phyloP scores from a whole-genome alignment of 768 basidiomycete genomes.

The Naematelia aurantialba region DNA sequence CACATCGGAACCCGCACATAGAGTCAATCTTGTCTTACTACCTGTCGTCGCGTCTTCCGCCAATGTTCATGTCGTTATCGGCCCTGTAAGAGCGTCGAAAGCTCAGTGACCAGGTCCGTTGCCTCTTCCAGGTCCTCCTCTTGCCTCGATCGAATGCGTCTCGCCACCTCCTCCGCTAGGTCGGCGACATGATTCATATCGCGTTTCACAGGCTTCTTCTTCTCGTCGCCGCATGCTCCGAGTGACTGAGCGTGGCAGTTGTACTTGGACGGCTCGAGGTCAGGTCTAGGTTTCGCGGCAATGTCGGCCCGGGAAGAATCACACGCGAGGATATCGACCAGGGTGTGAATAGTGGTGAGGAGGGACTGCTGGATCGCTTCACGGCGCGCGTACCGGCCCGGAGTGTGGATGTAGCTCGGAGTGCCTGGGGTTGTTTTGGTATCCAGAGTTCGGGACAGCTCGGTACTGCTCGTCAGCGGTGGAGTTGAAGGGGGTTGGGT shows the following conservation, averaged over 20 bases:
- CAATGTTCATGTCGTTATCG: no score
- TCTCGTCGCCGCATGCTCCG: neutral
- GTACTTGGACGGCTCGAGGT: no score
- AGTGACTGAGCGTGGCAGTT: neutral
- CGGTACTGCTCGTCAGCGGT: neutral
- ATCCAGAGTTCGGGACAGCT: neutral
- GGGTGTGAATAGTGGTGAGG: neutral
- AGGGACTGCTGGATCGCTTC: neutral
- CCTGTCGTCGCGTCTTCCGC: no score
- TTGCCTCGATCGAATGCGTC: neutral
- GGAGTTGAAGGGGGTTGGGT: neutral
- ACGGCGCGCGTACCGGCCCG: no score
- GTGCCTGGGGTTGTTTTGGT: neutral
- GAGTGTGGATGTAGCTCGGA: no score
- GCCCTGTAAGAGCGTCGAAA: no score
- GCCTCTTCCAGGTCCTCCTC: neutral
- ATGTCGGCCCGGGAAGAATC: no score
- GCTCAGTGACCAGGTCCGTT: neutral
- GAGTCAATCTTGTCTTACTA: no score
- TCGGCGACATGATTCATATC: neutral
- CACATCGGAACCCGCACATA: no score
- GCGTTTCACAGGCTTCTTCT: neutral
- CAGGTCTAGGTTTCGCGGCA: no score
- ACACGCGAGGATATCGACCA: neutral
- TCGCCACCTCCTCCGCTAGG: neutral